These are phyloP conservation scores for Dispira simplex DNA, from an alignment of 192 early-diverging fungal species.

Conservation along the genomic window DNA sequence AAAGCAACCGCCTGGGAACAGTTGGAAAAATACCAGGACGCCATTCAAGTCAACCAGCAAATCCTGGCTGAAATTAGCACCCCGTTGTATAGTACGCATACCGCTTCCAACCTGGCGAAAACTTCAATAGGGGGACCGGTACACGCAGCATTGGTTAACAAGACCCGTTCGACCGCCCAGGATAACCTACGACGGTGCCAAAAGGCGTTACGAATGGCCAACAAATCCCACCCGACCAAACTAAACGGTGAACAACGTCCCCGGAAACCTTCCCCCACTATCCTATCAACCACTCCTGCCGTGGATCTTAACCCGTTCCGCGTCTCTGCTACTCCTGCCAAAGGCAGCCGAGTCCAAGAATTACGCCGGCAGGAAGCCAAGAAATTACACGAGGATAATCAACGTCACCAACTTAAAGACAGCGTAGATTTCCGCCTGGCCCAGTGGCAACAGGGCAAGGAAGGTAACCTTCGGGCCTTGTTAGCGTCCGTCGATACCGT, in stretches of 20 bases:
- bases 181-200: slow-evolving; percentile 39
- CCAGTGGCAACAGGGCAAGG: slow-evolving; percentile 75
- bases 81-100: slow-evolving; percentile 21
- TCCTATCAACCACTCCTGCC: neutral
- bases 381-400: slow-evolving; percentile 59
- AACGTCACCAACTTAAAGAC: slow-evolving; percentile 60
- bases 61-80: slow-evolving; percentile 19
- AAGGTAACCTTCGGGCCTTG: slow-evolving; percentile 78
- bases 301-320: slow-evolving; percentile 11
- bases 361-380: slow-evolving; percentile 54
- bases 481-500: slow-evolving; percentile 62
- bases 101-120: neutral
- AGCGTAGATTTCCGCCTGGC: slow-evolving; percentile 57
- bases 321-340: slow-evolving; percentile 1
- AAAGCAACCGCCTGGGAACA: slow-evolving; percentile 69
- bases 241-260: neutral
- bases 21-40: slow-evolving; percentile 64
- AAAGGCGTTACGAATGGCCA: slow-evolving; percentile 22
- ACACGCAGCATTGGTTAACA: slow-evolving; percentile 12
- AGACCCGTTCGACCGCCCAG: slow-evolving; percentile 17
- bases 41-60: slow-evolving; percentile 38
- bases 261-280: neutral
- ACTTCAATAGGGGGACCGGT: neutral
- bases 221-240: slow-evolving; percentile 8
- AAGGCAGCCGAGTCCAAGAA: slow-evolving; percentile 34